These are phyloP conservation scores for Penicillium corylophilum DNA, from an alignment of 2,329 filamentous ascomycete genomes.

Conservation along the genomic window DNA sequence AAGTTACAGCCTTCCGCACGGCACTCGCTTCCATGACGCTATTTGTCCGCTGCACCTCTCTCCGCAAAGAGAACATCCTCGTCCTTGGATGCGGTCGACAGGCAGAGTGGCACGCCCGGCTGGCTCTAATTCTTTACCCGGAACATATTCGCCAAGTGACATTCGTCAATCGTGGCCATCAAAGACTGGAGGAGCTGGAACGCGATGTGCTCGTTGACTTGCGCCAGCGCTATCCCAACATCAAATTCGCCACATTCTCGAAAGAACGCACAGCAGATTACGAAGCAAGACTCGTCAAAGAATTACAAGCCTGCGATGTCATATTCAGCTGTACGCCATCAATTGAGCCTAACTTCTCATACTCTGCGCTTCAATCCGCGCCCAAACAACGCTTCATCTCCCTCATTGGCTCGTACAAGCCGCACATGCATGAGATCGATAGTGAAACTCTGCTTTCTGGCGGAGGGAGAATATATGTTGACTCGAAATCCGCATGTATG, in stretches of 20 bases:
- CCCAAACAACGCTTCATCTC: slow-evolving; percentile 48
- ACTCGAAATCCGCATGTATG: slow-evolving; percentile 50
- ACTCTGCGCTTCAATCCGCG: slow-evolving; percentile 35
- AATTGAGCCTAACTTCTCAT: slow-evolving; percentile 44
- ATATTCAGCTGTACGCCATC: slow-evolving; percentile 54
- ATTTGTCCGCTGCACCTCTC: slow-evolving; percentile 47
- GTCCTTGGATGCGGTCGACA: slow-evolving; percentile 53
- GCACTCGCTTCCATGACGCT: slow-evolving; percentile 69
- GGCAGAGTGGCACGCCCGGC: slow-evolving; percentile 51
- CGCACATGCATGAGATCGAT: slow-evolving; percentile 54
- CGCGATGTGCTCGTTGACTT: slow-evolving; percentile 32
- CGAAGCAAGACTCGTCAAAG: slow-evolving; percentile 25
- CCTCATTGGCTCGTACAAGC: slow-evolving; percentile 55
- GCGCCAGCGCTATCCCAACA: slow-evolving; percentile 36
- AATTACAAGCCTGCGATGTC: slow-evolving; percentile 39
- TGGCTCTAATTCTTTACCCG: slow-evolving; percentile 50
- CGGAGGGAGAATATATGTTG: slow-evolving; percentile 67
- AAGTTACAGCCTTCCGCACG: slow-evolving; percentile 78
- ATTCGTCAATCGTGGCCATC: slow-evolving; percentile 68
- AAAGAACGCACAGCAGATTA: slow-evolving; percentile 64
- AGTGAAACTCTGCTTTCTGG: slow-evolving; percentile 50
- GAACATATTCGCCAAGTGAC: slow-evolving; percentile 61
- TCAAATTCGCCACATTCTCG: slow-evolving; percentile 39
- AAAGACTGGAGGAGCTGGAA: slow-evolving; percentile 55
- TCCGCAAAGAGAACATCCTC: slow-evolving; percentile 38